Conservation (phyloP, 164 flowering plant species). For the Vitis rupestris region DNA sequence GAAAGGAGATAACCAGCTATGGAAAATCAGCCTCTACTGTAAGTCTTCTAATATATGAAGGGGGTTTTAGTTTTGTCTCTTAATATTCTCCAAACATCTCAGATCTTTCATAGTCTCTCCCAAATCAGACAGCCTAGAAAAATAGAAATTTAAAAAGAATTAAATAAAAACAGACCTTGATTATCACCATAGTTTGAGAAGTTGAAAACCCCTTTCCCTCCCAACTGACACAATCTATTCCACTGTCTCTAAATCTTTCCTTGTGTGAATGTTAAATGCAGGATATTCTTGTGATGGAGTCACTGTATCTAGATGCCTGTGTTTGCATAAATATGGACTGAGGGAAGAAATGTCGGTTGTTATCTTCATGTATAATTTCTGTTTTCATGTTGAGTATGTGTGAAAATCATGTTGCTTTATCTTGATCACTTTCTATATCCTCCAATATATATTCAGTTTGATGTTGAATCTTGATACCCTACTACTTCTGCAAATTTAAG, state of each 20-base stretch:
- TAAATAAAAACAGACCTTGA: no score
- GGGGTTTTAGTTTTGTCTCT: not conserved
- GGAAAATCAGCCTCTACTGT: slow-evolving; percentile 70
- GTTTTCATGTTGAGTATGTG: no score
- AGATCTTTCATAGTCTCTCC: not conserved
- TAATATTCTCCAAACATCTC: no score
- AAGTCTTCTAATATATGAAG: slow-evolving; percentile 24
- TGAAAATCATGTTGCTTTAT: not conserved
- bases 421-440: no score
- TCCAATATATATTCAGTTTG: no score
- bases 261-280: slow-evolving; percentile 1
- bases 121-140: no score
- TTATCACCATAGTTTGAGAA: no score
- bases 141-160: no score
- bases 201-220: not conserved
- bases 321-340: not conserved
- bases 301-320: not conserved
- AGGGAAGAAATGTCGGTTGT: not conserved
- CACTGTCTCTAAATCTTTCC: not conserved
- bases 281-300: not conserved
- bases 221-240: not conserved
- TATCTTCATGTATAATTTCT: no score
- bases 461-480: no score
- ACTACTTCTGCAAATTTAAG: no score
- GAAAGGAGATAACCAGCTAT: slow-evolving; percentile 75